Conservation (phyloP, 805 yeast species). For the Suhomyces kilbournensis region DNA sequence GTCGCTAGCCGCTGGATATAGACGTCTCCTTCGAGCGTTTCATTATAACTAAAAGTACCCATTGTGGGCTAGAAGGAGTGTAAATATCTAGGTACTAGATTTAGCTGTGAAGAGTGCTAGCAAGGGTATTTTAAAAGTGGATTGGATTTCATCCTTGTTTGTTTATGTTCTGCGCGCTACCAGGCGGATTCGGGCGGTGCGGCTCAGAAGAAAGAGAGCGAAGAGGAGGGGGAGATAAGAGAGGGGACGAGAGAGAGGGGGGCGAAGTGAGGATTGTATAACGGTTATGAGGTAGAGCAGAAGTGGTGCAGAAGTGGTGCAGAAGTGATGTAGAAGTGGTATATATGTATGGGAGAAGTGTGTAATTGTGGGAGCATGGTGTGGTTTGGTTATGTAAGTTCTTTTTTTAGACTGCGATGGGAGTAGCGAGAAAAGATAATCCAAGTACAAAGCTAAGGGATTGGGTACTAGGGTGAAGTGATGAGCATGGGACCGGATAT, state of each 20-base stretch:
- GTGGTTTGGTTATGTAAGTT: not conserved
- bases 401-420: not conserved
- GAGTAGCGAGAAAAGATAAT: not conserved
- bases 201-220: not conserved
- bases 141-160: not conserved
- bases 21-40: constrained; percentile 53
- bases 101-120: too few species aligned
- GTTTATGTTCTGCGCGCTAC: constrained; percentile 1
- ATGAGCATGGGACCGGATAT: too few species aligned
- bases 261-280: not conserved
- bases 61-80: constrained; percentile 4
- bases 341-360: not conserved
- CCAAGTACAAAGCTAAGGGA: not conserved
- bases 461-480: too few species aligned
- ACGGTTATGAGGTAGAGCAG: too few species aligned
- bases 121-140: not conserved
- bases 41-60: constrained; percentile 28
- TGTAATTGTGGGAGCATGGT: not conserved
- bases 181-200: not conserved
- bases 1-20: constrained; percentile 53
- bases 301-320: too few species aligned
- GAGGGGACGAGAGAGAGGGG: not conserved
- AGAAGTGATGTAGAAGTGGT: too few species aligned
- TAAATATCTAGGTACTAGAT: too few species aligned
- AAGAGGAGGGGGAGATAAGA: not conserved